Percentiles rank a stretch among this genome's conserved stretches.
Evolutionary conservation across 2,329 filamentous ascomycete species (phyloP).

Genomic region (Zarea fungicola): DNA sequence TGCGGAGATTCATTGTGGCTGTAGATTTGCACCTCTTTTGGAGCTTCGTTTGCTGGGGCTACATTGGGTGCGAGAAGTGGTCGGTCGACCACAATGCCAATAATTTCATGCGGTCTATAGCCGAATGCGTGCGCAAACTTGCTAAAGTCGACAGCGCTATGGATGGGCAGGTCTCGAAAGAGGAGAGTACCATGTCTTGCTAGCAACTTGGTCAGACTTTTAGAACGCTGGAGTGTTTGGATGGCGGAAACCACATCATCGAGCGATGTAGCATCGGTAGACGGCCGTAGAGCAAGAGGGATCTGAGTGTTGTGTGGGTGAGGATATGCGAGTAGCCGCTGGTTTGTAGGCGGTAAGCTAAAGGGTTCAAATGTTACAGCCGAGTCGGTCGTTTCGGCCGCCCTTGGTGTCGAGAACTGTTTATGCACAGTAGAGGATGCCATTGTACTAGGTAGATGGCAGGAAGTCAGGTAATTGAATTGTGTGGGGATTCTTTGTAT

Average conservation of each 20-base stretch:
- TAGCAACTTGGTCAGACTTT: background rate
- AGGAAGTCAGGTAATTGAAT: no score
- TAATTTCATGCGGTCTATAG: constrained; percentile 40
- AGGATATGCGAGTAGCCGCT: background rate
- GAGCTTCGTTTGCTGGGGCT: constrained; percentile 42
- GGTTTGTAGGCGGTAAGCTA: background rate
- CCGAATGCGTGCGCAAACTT: constrained; percentile 45
- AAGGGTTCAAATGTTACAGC: background rate
- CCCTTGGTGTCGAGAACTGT: background rate
- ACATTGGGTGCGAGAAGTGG: constrained; percentile 20
- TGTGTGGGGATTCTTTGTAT: no score
- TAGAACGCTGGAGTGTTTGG: background rate
- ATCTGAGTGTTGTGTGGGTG: background rate
- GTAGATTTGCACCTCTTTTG: constrained; percentile 43
- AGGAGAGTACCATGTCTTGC: background rate
- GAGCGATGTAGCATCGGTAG: background rate
- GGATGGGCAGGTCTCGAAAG: constrained; percentile 29
- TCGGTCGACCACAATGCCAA: constrained; percentile 44
- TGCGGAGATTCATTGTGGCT: constrained; percentile 48
- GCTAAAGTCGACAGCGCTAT: constrained; percentile 40
- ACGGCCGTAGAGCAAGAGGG: background rate
- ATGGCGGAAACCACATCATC: background rate
- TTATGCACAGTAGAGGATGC: background rate
- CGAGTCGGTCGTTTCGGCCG: background rate
- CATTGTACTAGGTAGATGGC: background rate